A percentile compares a stretch with the other conserved stretches of the same genome.
Evolutionary conservation across 2,329 filamentous ascomycete species (phyloP).

Genomic region (Aspergillus sp.): DNA sequence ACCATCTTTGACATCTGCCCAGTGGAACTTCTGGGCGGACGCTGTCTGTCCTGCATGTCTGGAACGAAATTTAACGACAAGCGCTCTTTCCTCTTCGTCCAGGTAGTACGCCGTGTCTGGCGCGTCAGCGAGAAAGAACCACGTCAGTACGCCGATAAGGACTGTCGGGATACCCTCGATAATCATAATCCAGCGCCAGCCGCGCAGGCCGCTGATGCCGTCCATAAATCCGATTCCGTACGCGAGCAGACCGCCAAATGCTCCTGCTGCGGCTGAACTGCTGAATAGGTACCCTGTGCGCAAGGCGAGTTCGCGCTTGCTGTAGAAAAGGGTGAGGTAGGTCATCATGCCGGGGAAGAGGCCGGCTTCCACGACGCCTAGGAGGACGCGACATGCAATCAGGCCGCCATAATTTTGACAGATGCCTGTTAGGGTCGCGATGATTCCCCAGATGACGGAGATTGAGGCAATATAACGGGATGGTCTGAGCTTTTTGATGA

Average conservation of each 20-base stretch:
- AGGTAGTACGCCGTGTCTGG: conserved; percentile 60
- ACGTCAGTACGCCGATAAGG: conserved; percentile 49
- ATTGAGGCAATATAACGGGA: conserved; percentile 51
- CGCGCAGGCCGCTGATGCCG: conserved; percentile 55
- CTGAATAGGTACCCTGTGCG: conserved; percentile 66
- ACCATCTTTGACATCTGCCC: conserved; percentile 58
- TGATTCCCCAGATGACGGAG: conserved; percentile 54
- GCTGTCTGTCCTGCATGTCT: conserved; percentile 46
- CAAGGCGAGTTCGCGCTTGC: conserved; percentile 63
- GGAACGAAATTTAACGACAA: conserved; percentile 48
- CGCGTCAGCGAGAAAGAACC: conserved; percentile 58
- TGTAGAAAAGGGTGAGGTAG: conserved; percentile 72
- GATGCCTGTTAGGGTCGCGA: conserved; percentile 53
- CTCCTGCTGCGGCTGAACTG: conserved; percentile 61
- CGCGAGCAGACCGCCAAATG: conserved; percentile 64
- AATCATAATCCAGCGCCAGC: conserved; percentile 67
- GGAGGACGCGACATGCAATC: conserved; percentile 61
- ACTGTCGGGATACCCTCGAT: conserved; percentile 53
- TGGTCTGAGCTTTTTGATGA: conserved; percentile 57
- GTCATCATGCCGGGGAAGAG: conserved; percentile 62
- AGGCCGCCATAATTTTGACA: conserved; percentile 59
- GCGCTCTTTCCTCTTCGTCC: conserved; percentile 50
- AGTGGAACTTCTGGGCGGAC: conserved; percentile 49
- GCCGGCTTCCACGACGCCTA: conserved; percentile 59
- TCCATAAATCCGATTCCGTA: conserved; percentile 69